Evolutionary conservation across 2,329 filamentous ascomycete species (phyloP).

Genomic region (Pseudocercospora pini-densiflorae): DNA sequence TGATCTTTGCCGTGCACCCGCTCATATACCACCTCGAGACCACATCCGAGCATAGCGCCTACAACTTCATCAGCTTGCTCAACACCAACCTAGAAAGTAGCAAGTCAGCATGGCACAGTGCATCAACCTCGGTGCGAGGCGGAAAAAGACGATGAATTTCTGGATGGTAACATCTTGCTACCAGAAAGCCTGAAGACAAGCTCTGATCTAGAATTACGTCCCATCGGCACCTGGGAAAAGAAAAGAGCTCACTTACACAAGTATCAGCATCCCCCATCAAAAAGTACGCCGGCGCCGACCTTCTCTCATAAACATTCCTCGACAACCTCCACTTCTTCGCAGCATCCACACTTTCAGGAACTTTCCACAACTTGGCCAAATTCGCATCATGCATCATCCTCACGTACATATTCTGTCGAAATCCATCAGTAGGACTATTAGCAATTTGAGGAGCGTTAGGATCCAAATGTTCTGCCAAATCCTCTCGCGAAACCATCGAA

Average conservation of each 20-base stretch:
- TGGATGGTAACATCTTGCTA: too few species aligned
- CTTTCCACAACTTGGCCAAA: conserved; percentile 32
- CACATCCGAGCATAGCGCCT: conserved; percentile 35
- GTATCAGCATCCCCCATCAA: conserved; percentile 36
- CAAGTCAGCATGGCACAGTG: not conserved
- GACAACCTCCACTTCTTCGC: conserved; percentile 34
- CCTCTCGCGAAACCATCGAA: conserved; percentile 19
- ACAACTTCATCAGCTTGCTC: conserved; percentile 40
- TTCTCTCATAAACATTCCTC: conserved; percentile 30
- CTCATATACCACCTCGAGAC: conserved; percentile 35
- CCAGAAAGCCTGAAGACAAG: too few species aligned
- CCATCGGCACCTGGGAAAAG: not conserved
- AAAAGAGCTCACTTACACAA: conserved; percentile 11
- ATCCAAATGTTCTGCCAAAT: conserved; percentile 31
- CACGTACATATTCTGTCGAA: conserved; percentile 32
- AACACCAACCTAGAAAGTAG: conserved; percentile 20
- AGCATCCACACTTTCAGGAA: conserved; percentile 23
- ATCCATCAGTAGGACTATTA: conserved; percentile 25
- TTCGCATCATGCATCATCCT: conserved; percentile 37
- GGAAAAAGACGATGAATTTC: too few species aligned
- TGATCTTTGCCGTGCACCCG: conserved; percentile 34
- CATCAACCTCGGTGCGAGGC: not conserved
- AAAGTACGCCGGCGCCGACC: conserved; percentile 36
- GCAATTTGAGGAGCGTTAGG: conserved; percentile 30
- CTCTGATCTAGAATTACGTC: not conserved